Base-by-base conservation (phyloP, 2,329 filamentous ascomycete species). In the Venturia oleaginea region DNA sequence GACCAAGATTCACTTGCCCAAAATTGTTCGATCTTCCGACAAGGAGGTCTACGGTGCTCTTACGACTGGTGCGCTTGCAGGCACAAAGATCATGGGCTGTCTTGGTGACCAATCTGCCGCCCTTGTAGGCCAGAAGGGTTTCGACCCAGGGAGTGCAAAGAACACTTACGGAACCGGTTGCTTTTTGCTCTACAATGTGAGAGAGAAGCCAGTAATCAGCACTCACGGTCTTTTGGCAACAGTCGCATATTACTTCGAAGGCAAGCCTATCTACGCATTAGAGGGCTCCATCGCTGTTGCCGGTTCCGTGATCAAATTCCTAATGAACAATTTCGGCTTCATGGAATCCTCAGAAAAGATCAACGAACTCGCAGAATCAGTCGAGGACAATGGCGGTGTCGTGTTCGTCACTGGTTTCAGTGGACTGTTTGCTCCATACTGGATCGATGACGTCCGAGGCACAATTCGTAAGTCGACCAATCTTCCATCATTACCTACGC, bases 81-180 rank as follows among this genome's bases (percentile, higher is more conserved):
- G 89, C 38, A 78, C 87, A 27, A 84, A 79, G 54, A 93, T 96
- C 68, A 86, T 89, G 22, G 91, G 91, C 70, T 94, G 90, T 72
- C 77, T 95, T 17, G 91, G 91, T 68, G 91, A 96, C 72, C 91
- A 96, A 76, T 93, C 91, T 51, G 88, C 90, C 63, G 91, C 91
- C 17, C 79, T 96, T 62, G 90, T 96, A 27, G 91, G 91, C 59
- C 91, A 95, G 75, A 89, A 89, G 73, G 91, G 89, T 19, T 96
- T 96, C 77, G 83, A 81, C 4, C 87, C 91, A 0, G 92, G 92
- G 62, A 84, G 86, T 70, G 92, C 91, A 54, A 96, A 96, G 81
- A 95, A 94, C 76, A 96, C 91, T 0, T 95, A 95, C 73, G 91
- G 91, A 46, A 96, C 91, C 0, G 91, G 91, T 54, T 94, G 90